Conservation (phyloP, 495 filamentous ascomycete genomes). For the Xylaria cubensis region DNA sequence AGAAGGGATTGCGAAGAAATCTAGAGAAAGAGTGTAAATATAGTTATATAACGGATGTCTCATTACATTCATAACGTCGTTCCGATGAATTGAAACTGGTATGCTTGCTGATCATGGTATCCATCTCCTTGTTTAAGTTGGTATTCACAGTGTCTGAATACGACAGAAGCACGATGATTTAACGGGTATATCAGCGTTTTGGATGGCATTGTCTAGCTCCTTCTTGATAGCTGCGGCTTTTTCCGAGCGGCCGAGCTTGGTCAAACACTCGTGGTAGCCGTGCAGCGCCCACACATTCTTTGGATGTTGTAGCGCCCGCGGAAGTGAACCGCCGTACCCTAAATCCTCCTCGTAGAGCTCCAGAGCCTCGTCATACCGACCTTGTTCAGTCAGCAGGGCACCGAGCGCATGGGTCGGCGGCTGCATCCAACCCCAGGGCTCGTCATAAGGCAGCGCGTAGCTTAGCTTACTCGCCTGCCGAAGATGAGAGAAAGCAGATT, state of each 20-base stretch:
- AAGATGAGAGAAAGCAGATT: constrained; percentile 62
- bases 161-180: constrained; percentile 69
- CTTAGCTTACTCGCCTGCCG: constrained; percentile 59
- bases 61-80: constrained; percentile 4
- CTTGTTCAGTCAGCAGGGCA: constrained; percentile 68
- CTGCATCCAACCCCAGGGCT: constrained; percentile 77
- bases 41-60: not conserved
- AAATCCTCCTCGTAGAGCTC: constrained; percentile 67
- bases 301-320: constrained; percentile 64
- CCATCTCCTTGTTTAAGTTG: not conserved
- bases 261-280: constrained; percentile 69
- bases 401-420: constrained; percentile 70
- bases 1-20: not conserved
- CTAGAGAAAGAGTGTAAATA: not conserved
- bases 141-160: constrained; percentile 5
- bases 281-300: constrained; percentile 75
- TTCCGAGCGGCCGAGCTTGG: constrained; percentile 51
- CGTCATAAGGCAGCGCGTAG: constrained; percentile 66
- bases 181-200: constrained; percentile 65
- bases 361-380: constrained; percentile 59
- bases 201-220: constrained; percentile 57
- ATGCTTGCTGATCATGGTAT: not conserved
- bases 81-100: not conserved
- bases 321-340: constrained; percentile 60
- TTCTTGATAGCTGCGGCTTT: constrained; percentile 59